These are phyloP conservation scores for Hypholoma fasciculare DNA, from an alignment of 768 basidiomycete genomes.

Conservation along the genomic window DNA sequence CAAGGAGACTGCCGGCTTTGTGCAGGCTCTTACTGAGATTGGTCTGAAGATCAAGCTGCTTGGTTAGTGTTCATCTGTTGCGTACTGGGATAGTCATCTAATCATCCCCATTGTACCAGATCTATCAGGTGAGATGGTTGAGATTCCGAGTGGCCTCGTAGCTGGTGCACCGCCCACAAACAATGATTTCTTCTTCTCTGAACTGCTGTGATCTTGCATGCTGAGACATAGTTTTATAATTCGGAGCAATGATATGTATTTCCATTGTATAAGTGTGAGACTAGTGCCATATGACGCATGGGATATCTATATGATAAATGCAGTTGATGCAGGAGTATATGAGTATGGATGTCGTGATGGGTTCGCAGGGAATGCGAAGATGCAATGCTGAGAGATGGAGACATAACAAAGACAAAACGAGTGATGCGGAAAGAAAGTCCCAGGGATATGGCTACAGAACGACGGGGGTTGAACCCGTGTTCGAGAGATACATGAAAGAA, in stretches of 20 bases:
- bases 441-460: slow-evolving; percentile 35
- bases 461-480: slow-evolving; percentile 90
- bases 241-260: slow-evolving; percentile 17
- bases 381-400: slow-evolving; percentile 15
- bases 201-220: slow-evolving; percentile 37
- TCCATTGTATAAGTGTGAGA: slow-evolving; percentile 20
- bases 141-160: slow-evolving; percentile 78
- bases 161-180: slow-evolving; percentile 80
- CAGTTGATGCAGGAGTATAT: slow-evolving; percentile 57
- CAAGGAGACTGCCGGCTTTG: slow-evolving; percentile 83
- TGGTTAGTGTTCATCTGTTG: slow-evolving; percentile 43
- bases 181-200: slow-evolving; percentile 86
- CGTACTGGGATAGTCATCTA: neutral
- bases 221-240: neutral
- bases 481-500: slow-evolving; percentile 15
- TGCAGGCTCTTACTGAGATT: slow-evolving; percentile 86
- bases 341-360: slow-evolving; percentile 16
- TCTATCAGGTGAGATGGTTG: slow-evolving; percentile 85
- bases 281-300: slow-evolving; percentile 27
- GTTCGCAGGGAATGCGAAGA: slow-evolving; percentile 5
- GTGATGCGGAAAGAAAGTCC: slow-evolving; percentile 19
- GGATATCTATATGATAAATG: slow-evolving; percentile 41
- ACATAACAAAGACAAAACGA: neutral
- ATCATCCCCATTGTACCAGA: slow-evolving; percentile 43
- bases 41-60: slow-evolving; percentile 90